Conservation (phyloP, 441 rosid species). For the Capsella rubella region DNA sequence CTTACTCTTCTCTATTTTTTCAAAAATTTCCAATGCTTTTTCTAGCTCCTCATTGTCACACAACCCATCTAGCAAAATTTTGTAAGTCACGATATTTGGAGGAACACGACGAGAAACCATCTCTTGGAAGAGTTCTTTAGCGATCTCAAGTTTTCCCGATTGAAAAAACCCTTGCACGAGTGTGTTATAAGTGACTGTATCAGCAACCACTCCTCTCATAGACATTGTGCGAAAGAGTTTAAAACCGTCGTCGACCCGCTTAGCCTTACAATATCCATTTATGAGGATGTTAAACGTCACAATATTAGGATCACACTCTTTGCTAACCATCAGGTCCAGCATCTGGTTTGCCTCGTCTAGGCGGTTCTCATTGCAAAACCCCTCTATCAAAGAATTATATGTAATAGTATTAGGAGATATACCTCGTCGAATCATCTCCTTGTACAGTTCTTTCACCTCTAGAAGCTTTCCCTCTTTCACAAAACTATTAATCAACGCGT, state of each 20-base stretch:
- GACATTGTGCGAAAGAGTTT: background rate
- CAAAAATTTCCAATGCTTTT: constrained; percentile 1
- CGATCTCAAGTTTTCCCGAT: constrained; percentile 8
- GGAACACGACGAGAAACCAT: constrained; percentile 22
- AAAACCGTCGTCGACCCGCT: background rate
- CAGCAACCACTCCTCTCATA: background rate
- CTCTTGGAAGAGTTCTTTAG: constrained; percentile 36
- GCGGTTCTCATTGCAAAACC: constrained; percentile 6
- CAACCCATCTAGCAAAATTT: constrained; percentile 38
- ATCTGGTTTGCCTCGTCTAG: background rate
- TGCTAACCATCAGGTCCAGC: background rate
- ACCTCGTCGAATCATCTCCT: background rate
- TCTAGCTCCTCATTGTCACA: constrained; percentile 25
- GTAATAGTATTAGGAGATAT: background rate
- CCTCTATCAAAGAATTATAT: background rate
- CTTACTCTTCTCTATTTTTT: background rate
- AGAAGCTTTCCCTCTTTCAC: background rate
- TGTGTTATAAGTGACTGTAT: background rate
- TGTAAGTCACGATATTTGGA: constrained; percentile 8
- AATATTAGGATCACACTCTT: background rate
- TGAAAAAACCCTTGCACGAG: background rate
- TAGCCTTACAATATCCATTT: background rate
- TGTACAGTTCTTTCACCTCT: background rate
- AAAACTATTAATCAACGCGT: background rate
- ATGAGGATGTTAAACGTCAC: background rate